phyloP scores from a whole-genome alignment of 176 grass and related monocot species.

The Sorghum bicolor region DNA sequence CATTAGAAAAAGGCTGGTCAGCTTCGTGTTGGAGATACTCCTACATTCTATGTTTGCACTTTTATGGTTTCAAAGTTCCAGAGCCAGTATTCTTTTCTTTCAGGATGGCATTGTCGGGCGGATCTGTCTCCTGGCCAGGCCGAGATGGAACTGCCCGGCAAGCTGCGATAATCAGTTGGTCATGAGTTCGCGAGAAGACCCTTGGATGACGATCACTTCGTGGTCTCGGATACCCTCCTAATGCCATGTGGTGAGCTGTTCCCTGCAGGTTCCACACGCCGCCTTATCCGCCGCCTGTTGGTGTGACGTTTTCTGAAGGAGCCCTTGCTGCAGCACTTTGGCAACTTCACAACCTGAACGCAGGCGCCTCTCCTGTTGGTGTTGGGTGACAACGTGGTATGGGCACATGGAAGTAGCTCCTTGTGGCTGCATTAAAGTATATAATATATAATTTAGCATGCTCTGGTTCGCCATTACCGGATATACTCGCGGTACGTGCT shows the following conservation, averaged over 20 bases:
- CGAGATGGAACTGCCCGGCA: background rate
- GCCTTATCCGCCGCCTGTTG: background rate
- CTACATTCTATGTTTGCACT: background rate
- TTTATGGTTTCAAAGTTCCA: background rate
- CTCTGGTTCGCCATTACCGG: background rate
- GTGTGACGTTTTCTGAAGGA: background rate
- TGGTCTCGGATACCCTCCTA: background rate
- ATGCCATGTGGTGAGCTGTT: constrained; percentile 6
- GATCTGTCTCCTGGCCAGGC: background rate
- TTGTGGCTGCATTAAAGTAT: background rate
- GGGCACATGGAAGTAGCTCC: background rate
- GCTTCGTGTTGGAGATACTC: background rate
- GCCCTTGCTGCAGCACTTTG: background rate
- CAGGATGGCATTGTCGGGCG: background rate
- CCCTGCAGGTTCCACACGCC: background rate
- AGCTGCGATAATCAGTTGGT: background rate
- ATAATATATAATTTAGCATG: background rate
- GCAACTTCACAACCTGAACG: background rate
- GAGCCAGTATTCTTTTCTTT: background rate
- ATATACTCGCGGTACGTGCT: background rate
- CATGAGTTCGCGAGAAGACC: background rate
- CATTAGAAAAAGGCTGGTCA: background rate
- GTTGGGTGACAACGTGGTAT: background rate
- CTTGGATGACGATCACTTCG: background rate
- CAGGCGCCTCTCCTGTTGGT: background rate